Evolutionary conservation across 179 eudicot species (phyloP).

Genomic region (Beta macrorhiza): DNA sequence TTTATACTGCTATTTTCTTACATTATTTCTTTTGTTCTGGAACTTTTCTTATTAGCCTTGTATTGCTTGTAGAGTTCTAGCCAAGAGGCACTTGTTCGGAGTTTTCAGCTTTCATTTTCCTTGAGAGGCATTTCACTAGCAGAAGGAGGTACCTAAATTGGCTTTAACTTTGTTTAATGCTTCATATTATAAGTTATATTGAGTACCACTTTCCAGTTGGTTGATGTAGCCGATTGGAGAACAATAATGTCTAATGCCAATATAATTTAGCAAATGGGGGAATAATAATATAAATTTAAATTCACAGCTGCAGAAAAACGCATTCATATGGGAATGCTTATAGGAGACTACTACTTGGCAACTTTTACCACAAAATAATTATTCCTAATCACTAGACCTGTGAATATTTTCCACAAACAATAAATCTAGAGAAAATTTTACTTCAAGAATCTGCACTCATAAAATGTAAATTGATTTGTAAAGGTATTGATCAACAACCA

Average conservation of each 20-base stretch:
- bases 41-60: slow-evolving; percentile 7
- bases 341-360: too few relatives aligned
- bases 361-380: too few relatives aligned
- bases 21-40: neutral
- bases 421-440: too few relatives aligned
- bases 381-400: too few relatives aligned
- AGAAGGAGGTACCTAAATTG: slow-evolving; percentile 57
- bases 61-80: slow-evolving; percentile 62
- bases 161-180: neutral
- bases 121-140: slow-evolving; percentile 69
- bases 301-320: too few relatives aligned
- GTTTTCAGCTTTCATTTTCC: slow-evolving; percentile 96
- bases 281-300: too few relatives aligned
- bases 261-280: too few relatives aligned
- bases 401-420: too few relatives aligned
- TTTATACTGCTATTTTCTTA: neutral
- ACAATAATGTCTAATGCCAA: neutral
- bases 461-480: too few relatives aligned
- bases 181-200: neutral
- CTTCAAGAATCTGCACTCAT: too few relatives aligned
- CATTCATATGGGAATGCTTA: too few relatives aligned
- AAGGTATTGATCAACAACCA: too few relatives aligned
- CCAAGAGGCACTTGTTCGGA: slow-evolving; percentile 68
- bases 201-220: neutral
- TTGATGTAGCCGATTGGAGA: neutral